Conservation (phyloP, 805 yeast species). For the Ogataea degrootiae region DNA sequence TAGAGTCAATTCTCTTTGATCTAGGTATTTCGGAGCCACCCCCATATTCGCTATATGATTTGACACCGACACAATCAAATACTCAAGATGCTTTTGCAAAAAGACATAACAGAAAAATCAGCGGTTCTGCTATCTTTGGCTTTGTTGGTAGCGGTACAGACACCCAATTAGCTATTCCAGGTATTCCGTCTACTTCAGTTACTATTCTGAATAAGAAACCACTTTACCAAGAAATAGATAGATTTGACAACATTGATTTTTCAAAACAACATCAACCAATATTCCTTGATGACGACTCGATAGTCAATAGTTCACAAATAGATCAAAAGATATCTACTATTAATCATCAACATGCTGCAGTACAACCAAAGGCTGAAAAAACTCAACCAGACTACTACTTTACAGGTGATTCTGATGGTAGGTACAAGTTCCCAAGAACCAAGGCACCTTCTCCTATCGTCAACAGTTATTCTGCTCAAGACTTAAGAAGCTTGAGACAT, state of each 20-base stretch:
- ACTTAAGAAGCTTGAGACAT: constrained; percentile 30
- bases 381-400: constrained; percentile 39
- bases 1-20: constrained; percentile 28
- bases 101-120: constrained; percentile 54
- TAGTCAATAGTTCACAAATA: too few species aligned
- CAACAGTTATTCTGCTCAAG: constrained; percentile 37
- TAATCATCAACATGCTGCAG: background rate
- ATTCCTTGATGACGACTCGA: background rate
- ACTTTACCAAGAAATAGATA: constrained; percentile 31
- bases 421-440: constrained; percentile 52
- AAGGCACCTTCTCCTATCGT: constrained; percentile 25
- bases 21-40: constrained; percentile 32
- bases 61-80: constrained; percentile 2
- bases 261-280: constrained; percentile 7
- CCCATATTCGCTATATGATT: background rate
- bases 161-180: constrained; percentile 54
- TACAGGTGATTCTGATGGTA: constrained; percentile 41
- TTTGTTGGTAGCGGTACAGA: constrained; percentile 53
- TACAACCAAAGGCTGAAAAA: constrained; percentile 2
- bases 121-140: constrained; percentile 83
- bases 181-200: constrained; percentile 29
- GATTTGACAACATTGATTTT: constrained; percentile 29
- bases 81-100: constrained; percentile 6
- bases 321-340: background rate
- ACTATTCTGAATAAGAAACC: constrained; percentile 26